Conservation (phyloP, 139 green algal species). For the Pycnococcus provasolii region DNA sequence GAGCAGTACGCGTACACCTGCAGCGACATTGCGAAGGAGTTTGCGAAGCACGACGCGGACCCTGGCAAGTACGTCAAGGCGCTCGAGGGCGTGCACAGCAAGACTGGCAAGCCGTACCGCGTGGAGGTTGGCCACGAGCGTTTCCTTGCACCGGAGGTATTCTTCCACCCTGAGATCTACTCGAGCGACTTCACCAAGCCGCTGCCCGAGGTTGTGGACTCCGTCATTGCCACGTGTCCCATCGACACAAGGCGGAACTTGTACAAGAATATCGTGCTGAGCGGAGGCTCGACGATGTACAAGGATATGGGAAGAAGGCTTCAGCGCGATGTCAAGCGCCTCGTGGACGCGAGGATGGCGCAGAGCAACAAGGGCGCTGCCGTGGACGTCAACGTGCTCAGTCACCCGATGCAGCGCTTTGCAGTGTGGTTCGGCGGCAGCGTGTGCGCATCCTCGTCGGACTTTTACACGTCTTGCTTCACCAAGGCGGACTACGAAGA, state of each 20-base stretch:
- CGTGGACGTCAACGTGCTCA: constrained; percentile 44
- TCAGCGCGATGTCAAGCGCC: constrained; percentile 46
- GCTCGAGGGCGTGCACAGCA: constrained; percentile 28
- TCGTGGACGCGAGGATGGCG: constrained; percentile 37
- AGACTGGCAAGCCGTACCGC: constrained; percentile 25
- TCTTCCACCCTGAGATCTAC: constrained; percentile 61
- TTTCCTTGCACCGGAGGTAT: constrained; percentile 64
- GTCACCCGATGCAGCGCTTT: constrained; percentile 53
- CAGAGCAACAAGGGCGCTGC: neutral
- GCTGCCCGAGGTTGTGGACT: constrained; percentile 58
- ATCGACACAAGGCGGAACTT: constrained; percentile 68
- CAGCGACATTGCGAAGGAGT: constrained; percentile 53
- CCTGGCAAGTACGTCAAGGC: constrained; percentile 45
- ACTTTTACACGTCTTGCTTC: constrained; percentile 41
- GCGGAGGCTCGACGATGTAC: constrained; percentile 61
- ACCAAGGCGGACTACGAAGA: constrained; percentile 57
- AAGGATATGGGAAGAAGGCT: constrained; percentile 57
- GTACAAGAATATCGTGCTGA: constrained; percentile 53
- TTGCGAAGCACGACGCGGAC: constrained; percentile 42
- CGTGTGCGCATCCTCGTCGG: constrained; percentile 45
- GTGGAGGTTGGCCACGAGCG: constrained; percentile 50
- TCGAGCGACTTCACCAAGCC: constrained; percentile 36
- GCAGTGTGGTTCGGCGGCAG: constrained; percentile 68
- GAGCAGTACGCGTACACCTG: constrained; percentile 59
- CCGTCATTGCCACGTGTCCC: constrained; percentile 49